Conservation (phyloP, 768 basidiomycete genomes). For the Mycena amicta region DNA sequence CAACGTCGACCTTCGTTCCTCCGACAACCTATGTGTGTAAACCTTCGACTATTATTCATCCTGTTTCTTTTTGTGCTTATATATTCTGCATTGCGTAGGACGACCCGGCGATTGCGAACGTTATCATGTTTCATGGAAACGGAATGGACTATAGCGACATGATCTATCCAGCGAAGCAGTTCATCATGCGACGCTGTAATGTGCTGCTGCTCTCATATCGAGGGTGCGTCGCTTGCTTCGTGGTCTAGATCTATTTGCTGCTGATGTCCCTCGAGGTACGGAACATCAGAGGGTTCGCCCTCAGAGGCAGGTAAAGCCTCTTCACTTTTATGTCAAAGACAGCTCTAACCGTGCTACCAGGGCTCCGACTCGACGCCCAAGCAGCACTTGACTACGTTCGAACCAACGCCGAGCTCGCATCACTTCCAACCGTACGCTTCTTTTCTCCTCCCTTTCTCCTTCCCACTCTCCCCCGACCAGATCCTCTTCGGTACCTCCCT, state of each 20-base stretch:
- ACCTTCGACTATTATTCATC: too few relatives aligned
- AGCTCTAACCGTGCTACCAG: too few relatives aligned
- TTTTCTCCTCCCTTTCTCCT: too few relatives aligned
- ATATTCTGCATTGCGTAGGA: neutral
- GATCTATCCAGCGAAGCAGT: conserved; percentile 5
- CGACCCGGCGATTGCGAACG: conserved; percentile 8
- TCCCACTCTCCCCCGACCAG: too few relatives aligned
- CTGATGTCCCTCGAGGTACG: conserved; percentile 17
- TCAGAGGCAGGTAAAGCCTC: too few relatives aligned
- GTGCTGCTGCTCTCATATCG: conserved; percentile 27
- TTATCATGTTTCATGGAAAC: conserved; percentile 27
- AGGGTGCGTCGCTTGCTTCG: conserved; percentile 9
- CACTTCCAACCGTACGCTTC: conserved; percentile 3
- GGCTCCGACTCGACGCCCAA: conserved; percentile 24
- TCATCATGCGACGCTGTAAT: conserved; percentile 15
- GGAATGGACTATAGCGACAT: conserved; percentile 20
- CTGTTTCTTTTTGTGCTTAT: neutral
- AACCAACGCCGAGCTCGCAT: conserved; percentile 2
- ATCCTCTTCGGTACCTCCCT: conserved; percentile 64
- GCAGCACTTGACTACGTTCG: conserved; percentile 25
- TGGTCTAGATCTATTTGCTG: neutral
- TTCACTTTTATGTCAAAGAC: too few relatives aligned
- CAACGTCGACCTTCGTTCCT: neutral
- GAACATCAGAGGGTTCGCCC: conserved; percentile 22
- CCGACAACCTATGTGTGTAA: conserved; percentile 5